Conservation (phyloP, 2,329 filamentous ascomycete species). For the Neofusicoccum cordaticola region DNA sequence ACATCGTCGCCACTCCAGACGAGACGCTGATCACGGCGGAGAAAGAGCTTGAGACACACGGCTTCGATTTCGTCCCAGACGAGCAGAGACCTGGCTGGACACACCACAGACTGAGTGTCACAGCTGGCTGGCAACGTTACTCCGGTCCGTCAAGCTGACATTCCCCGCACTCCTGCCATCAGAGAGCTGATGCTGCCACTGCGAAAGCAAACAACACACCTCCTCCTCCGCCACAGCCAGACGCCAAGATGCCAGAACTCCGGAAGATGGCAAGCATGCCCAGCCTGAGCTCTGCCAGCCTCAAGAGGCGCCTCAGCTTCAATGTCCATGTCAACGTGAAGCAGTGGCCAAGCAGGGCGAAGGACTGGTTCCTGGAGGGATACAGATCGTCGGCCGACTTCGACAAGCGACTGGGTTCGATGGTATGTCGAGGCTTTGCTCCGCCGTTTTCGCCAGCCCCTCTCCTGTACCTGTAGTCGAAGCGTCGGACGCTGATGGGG, state of each 20-base stretch:
- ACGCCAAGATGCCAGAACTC: neutral
- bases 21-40: neutral
- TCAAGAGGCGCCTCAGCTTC: neutral
- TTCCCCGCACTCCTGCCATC: neutral
- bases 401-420: neutral
- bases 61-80: neutral
- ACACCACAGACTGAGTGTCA: too few relatives aligned
- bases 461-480: neutral
- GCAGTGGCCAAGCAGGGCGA: neutral
- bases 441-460: neutral
- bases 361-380: slow-evolving; percentile 8
- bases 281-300: neutral
- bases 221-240: too few relatives aligned
- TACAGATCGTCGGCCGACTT: neutral
- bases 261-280: slow-evolving; percentile 3
- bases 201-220: neutral
- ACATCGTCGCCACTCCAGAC: too few relatives aligned
- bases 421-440: neutral
- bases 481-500: neutral
- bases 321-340: neutral
- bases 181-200: neutral
- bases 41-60: neutral
- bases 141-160: neutral
- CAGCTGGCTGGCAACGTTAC: too few relatives aligned
- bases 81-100: too few relatives aligned